Evolutionary conservation across 805 yeast species (phyloP), one percentile per base, ranked within the genome.

Genomic region (Candida nonsorbophila): DNA sequence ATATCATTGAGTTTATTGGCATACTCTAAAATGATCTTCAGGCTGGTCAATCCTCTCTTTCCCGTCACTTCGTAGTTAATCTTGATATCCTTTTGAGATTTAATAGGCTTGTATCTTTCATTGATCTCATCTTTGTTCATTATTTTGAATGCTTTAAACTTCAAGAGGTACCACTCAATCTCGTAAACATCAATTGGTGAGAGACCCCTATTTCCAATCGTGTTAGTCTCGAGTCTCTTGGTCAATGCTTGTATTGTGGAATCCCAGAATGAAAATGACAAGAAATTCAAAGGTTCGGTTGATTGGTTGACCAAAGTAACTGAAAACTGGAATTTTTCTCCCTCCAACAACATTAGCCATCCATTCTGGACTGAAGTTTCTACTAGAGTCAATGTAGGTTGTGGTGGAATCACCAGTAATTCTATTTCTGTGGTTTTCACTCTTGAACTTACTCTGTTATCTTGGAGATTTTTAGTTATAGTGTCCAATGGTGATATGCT

Each of bases 291-390:
- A 1, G 66, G 45, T 3, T 79, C 77, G 4, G 54, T 47, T 0
- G 90, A 77, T 12, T 69, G 62, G 49, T 86, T 85, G 27, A 69
- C 66, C 18, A 86, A 52, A 1, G 54, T 49, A 4, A 84, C 50
- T 2, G 65, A 56, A 35, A 83, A 73, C 1, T 48, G 38, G 28
- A 63, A 66, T 22, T 62, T 58, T 42, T 86, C 92, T 6, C 95
- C 95, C 47, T 85, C 94, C 8, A 86, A 53, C 10, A 85, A 53
- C 85, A 84, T 80, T 4, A 80, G 44, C 77, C 84, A 79, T 3
- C 76, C 75, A 41, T 77, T 79, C 13, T 72, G 67, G 9, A 79
- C 63, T 42, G 74, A 69, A 5, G 72, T 55, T 23, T 70, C 65
- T 1, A 71, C 54, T 9, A 79, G 45, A 2, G 73, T 64, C 18